Base-by-base conservation (phyloP, 768 basidiomycete genomes). In the Serendipita sp. region DNA sequence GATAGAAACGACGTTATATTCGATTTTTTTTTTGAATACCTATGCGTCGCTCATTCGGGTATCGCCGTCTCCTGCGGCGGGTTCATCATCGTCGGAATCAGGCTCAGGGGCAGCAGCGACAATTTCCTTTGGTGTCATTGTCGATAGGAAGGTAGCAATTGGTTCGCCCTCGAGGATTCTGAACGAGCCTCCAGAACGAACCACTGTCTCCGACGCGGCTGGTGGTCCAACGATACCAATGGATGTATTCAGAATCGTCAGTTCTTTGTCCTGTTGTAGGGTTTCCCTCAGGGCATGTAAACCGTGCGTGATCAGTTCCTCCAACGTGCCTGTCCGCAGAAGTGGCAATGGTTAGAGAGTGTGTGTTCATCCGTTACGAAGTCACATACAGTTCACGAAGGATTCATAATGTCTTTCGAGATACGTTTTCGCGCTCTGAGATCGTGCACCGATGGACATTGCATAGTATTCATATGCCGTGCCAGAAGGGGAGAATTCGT, bases 351-450 rank as follows among this genome's bases (percentile, higher is more conserved):
- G 5, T 36, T 43, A n/a, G 3, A 23, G 36, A n/a, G 60, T 37
- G 27, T 18, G 43, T 52, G 64, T 15, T 45, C 43, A 50, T 46
- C 23, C 3, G 55, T 63, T 44, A 64, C 11, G 58, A 60, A 23
- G 62, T 66, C 34, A 79, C 89, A 68, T 67, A 96, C 93, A 85
- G 72, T 91, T 85, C 3, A 80, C 79, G 71, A 97, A 99, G 69
- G 79, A 82, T 73, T 90, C 87, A 70, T 84, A 96, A 71, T 98
- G 85, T 74, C 88, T 91, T 78, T 99, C 96, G 43, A 99, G 79
- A 74, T 98, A 99, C 11, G 96, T 99, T 76, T 97, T 98, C 60
- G 96, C 95, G 69, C 91, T 95, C 76, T 99, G 96, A 75, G 89
- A 93, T 62, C 96, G 84, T 13, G 95, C 95, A 62, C 96, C 96